These are phyloP conservation scores for Cladosporium sp. DNA, from an alignment of 2,329 filamentous ascomycete genomes.

Conservation along the genomic window DNA sequence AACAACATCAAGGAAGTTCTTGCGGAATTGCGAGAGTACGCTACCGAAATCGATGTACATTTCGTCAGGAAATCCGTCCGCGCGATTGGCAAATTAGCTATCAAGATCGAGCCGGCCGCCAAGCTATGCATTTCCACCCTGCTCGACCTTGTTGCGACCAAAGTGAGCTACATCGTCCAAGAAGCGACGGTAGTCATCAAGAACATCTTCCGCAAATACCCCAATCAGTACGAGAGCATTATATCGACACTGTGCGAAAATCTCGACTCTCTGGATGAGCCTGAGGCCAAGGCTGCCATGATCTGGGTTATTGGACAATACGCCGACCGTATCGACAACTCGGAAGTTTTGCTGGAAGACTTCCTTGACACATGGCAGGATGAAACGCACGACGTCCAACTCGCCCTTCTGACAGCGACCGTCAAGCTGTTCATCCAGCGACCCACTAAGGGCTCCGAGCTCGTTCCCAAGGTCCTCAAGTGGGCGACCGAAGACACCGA, in stretches of 20 bases:
- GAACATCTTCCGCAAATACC: slow-evolving; percentile 99
- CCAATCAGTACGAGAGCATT: slow-evolving; percentile 97
- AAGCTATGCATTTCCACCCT: slow-evolving; percentile 88
- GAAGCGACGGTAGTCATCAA: slow-evolving; percentile 98
- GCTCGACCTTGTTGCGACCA: slow-evolving; percentile 91
- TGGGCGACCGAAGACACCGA: slow-evolving; percentile 99
- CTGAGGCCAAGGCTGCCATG: slow-evolving; percentile 96
- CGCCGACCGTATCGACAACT: slow-evolving; percentile 95
- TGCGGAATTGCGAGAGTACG: slow-evolving; percentile 90
- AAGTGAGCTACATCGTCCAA: slow-evolving; percentile 97
- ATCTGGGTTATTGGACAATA: slow-evolving; percentile 99
- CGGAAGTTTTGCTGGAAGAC: slow-evolving; percentile 87
- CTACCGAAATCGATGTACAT: slow-evolving; percentile 97
- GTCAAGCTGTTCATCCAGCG: slow-evolving; percentile 98
- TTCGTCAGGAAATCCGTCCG: slow-evolving; percentile 97
- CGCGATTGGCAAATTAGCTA: slow-evolving; percentile 94
- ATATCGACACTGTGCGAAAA: slow-evolving; percentile 95
- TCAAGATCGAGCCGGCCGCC: slow-evolving; percentile 96
- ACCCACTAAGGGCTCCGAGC: slow-evolving; percentile 86
- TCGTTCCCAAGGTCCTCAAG: slow-evolving; percentile 92
- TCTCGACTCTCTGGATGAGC: slow-evolving; percentile 92
- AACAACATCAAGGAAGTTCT: slow-evolving; percentile 94
- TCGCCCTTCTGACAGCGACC: slow-evolving; percentile 89
- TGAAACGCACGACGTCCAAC: slow-evolving; percentile 91
- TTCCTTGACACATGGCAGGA: slow-evolving; percentile 92